Conservation (phyloP, 2,329 filamentous ascomycete species). For the Colletotrichum cereale region DNA sequence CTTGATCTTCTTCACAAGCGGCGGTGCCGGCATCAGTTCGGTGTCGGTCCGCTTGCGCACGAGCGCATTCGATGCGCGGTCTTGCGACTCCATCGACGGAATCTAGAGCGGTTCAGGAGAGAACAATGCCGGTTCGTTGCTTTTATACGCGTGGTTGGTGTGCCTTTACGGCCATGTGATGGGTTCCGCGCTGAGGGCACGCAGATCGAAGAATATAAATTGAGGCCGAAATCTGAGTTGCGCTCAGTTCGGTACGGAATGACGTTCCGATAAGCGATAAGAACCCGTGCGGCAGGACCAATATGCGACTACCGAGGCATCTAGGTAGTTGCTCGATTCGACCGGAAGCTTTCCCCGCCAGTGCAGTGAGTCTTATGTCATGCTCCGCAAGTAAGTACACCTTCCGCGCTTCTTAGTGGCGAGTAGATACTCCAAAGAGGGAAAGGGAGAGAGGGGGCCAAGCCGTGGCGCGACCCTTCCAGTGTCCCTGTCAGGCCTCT, state of each 20-base stretch:
- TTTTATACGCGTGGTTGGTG: too few species aligned
- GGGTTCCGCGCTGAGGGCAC: neutral
- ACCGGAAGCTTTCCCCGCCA: slow-evolving; percentile 1
- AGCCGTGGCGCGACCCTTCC: slow-evolving; percentile 15
- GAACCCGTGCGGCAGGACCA: neutral
- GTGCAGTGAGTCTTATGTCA: neutral
- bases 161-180: slow-evolving; percentile 6
- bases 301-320: slow-evolving; percentile 10
- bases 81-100: slow-evolving; percentile 52
- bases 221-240: slow-evolving; percentile 17
- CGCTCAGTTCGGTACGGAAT: slow-evolving; percentile 6
- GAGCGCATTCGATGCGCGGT: slow-evolving; percentile 66
- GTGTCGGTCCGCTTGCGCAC: slow-evolving; percentile 75
- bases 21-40: slow-evolving; percentile 89
- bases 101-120: neutral
- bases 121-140: neutral
- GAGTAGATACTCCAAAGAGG: neutral
- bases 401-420: neutral
- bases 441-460: slow-evolving; percentile 10
- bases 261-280: slow-evolving; percentile 24
- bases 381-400: neutral
- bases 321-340: neutral
- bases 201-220: neutral
- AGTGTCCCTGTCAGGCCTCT: slow-evolving; percentile 23
- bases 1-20: slow-evolving; percentile 89